Base-by-base conservation (phyloP, 2,329 filamentous ascomycete species). In the Nemania abortiva region DNA sequence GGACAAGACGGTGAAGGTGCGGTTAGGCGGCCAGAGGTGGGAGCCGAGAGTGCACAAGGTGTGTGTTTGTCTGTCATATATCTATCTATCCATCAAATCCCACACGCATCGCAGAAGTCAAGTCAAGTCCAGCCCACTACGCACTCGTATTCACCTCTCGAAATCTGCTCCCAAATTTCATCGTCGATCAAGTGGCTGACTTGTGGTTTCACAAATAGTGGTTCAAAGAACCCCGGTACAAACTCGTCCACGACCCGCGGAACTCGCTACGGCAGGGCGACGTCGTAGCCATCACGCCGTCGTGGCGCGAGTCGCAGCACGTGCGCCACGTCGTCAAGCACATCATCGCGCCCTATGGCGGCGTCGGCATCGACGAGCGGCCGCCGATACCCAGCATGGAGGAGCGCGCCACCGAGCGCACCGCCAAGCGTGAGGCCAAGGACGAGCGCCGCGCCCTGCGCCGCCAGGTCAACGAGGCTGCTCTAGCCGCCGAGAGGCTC, bases 211-310 rank as follows among this genome's bases (percentile, higher is more conserved):
- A 18, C 22, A 18, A 42, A 24, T 73, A 91, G 90, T 84, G 86
- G 82, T 95, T 92, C 80, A 87, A 90, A 75, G 83, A 86, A 53
- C 87, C 88, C 24, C 84, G 86, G 72, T 87, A 89, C 73, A 87
- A 91, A 78, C 88, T 95, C 34, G 92, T 95, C 45, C 91, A 94
- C 83, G 93, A 96, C 80, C 93, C 93, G 31, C 89, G 88, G 79
- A 88, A 89, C 74, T 94, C 91, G 29, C 86, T 94, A 45, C 86
- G 90, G 66, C 87, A 87, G 59, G 93, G 93, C 77, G 93, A 96
- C 79, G 88, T 95, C 2, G 88, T 96, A 31, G 86, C 89, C 70
- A 92, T 95, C 74, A 84, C 85, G 7, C 86, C 89, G 5, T 90
- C 90, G 65, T 90, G 87, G 86, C 88, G 88, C 61, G 88, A 87